A percentile compares a stretch with the other conserved stretches of the same genome.
Conservation (phyloP, 441 rosid genomes). For the Eutrema salsugineum region DNA sequence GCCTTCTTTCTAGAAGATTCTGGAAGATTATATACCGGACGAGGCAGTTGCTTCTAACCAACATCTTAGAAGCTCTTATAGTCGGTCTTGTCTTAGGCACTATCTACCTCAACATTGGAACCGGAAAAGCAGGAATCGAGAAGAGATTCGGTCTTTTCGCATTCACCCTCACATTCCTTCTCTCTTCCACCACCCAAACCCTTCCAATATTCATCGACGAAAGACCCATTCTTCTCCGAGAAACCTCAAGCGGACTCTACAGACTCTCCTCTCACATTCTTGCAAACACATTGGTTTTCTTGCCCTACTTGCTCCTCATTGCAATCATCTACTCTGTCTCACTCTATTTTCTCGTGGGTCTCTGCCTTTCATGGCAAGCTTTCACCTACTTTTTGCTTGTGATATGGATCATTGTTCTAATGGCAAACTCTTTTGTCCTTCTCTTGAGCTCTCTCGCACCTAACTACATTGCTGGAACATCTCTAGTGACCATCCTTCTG, state of each 20-base stretch:
- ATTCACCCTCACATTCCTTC: slow-evolving; percentile 89
- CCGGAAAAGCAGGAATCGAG: slow-evolving; percentile 58
- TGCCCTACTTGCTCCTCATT: slow-evolving; percentile 69
- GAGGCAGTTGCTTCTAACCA: slow-evolving; percentile 72
- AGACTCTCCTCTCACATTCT: slow-evolving; percentile 71
- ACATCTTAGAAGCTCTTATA: slow-evolving; percentile 70
- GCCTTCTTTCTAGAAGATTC: slow-evolving; percentile 45
- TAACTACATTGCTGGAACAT: slow-evolving; percentile 85
- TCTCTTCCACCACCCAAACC: slow-evolving; percentile 86
- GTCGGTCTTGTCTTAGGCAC: slow-evolving; percentile 91
- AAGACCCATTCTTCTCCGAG: slow-evolving; percentile 69
- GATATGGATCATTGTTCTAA: slow-evolving; percentile 66
- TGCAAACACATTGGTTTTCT: slow-evolving; percentile 86
- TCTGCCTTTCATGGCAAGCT: slow-evolving; percentile 70
- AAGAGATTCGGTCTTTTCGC: slow-evolving; percentile 88
- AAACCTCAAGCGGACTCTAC: slow-evolving; percentile 80
- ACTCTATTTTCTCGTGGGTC: slow-evolving; percentile 80
- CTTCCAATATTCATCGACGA: slow-evolving; percentile 87
- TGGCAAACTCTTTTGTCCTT: slow-evolving; percentile 88
- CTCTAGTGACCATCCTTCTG: slow-evolving; percentile 63
- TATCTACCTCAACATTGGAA: slow-evolving; percentile 74
- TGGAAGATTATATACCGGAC: slow-evolving; percentile 87
- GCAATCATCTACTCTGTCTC: slow-evolving; percentile 66
- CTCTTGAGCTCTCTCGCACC: slow-evolving; percentile 85
- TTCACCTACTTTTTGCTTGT: slow-evolving; percentile 68